Conservation (phyloP, 2,329 filamentous ascomycete species). For the Aspergillus nomiae region DNA sequence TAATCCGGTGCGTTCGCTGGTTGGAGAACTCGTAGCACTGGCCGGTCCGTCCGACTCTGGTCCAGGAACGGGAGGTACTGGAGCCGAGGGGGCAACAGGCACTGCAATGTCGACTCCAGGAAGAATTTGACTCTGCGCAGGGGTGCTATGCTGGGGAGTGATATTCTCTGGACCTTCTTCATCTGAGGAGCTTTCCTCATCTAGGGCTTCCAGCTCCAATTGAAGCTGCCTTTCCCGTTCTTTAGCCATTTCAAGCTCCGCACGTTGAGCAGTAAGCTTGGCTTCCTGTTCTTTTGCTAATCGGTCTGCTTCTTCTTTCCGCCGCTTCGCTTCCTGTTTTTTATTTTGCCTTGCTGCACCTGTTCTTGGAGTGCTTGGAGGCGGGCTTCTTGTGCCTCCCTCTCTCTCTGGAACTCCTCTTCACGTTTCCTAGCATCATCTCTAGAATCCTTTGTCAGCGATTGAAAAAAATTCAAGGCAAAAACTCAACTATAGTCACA, state of each 20-base stretch:
- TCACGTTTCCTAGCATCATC: conserved; percentile 73
- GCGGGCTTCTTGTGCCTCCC: conserved; percentile 77
- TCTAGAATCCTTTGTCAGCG: conserved; percentile 52
- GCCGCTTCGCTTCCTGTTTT: conserved; percentile 94
- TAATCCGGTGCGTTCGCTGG: conserved; percentile 52
- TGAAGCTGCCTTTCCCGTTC: conserved; percentile 89
- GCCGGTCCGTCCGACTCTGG: conserved; percentile 55
- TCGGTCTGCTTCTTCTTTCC: conserved; percentile 82
- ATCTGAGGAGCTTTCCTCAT: conserved; percentile 75
- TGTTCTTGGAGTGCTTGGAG: conserved; percentile 91
- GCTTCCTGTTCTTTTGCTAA: conserved; percentile 88
- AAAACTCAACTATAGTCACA: conserved; percentile 45
- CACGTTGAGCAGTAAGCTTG: conserved; percentile 78
- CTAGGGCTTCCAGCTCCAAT: conserved; percentile 77
- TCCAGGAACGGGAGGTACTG: conserved; percentile 28
- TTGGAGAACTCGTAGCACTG: conserved; percentile 51
- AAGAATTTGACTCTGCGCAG: conserved; percentile 59
- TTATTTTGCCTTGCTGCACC: conserved; percentile 91
- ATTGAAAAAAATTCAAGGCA: neutral
- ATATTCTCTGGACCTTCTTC: conserved; percentile 77
- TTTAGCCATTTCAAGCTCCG: conserved; percentile 87
- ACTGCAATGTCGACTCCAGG: conserved; percentile 39
- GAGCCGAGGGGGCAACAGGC: conserved; percentile 26
- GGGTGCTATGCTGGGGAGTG: conserved; percentile 62
- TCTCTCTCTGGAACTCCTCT: conserved; percentile 76